Conservation (phyloP, 2,329 filamentous ascomycete genomes). For the Penicillium sp. region DNA sequence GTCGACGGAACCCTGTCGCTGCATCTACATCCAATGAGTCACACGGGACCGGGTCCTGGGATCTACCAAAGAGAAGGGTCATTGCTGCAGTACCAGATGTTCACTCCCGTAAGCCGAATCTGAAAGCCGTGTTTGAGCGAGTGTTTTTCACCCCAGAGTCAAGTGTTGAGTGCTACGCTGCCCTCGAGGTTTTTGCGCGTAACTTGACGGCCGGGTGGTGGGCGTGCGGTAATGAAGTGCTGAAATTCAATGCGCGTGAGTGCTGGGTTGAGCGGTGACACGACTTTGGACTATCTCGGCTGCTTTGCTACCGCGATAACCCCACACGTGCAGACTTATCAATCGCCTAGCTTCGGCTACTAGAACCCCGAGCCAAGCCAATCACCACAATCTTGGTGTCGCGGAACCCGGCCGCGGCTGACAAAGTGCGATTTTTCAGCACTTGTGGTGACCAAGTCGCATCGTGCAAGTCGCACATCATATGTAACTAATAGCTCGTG, state of each 20-base stretch:
- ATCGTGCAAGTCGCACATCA: neutral
- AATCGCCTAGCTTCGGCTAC: neutral
- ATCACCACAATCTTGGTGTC: neutral
- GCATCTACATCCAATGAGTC: constrained; percentile 9
- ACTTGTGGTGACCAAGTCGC: neutral
- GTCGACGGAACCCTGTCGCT: constrained; percentile 23
- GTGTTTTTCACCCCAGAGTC: constrained; percentile 37
- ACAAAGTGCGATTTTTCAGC: constrained; percentile 8
- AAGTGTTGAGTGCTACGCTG: constrained; percentile 40
- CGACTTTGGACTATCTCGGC: too few relatives aligned
- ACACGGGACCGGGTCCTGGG: constrained; percentile 1
- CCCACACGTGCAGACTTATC: neutral
- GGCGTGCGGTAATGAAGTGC: constrained; percentile 61
- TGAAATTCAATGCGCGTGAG: constrained; percentile 58
- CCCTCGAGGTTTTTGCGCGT: constrained; percentile 61
- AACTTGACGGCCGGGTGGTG: constrained; percentile 61
- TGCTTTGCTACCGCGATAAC: too few relatives aligned
- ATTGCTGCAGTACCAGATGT: constrained; percentile 61
- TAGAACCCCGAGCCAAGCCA: too few relatives aligned
- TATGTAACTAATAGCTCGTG: neutral
- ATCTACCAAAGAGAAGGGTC: constrained; percentile 45
- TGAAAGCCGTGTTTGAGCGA: constrained; percentile 55
- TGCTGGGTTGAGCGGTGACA: constrained; percentile 46
- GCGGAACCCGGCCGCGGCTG: constrained; percentile 13
- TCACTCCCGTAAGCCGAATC: constrained; percentile 64